A percentile compares a stretch with the other conserved stretches of the same genome.
These are phyloP conservation scores for Brassica napus DNA, from an alignment of 345 rosid genomes.

Conservation along the genomic window DNA sequence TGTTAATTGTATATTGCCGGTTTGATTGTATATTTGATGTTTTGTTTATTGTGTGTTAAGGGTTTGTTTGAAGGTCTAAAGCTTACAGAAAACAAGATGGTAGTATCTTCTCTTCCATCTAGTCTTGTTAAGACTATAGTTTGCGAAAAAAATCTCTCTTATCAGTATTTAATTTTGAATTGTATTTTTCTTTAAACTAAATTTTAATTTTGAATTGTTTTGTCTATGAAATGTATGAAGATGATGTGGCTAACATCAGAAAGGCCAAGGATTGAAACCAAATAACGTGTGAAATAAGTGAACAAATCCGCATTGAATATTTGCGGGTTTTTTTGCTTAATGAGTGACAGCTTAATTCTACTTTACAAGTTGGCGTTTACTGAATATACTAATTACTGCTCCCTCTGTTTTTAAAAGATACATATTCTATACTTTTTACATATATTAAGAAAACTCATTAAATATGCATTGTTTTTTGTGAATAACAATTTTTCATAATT, in stretches of 20 bases:
- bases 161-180: not conserved
- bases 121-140: not conserved
- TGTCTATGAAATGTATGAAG: not conserved
- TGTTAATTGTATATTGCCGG: no score
- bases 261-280: not conserved
- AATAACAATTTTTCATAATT: no score
- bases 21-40: no score
- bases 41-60: no score
- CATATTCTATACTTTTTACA: no score
- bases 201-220: not conserved
- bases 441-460: no score
- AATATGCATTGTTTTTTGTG: no score
- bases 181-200: no score
- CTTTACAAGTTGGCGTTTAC: conserved; percentile 26
- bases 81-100: no score
- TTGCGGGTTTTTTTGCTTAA: conserved; percentile 8
- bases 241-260: conserved; percentile 16
- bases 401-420: no score
- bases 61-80: no score
- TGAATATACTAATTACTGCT: conserved; percentile 3
- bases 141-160: not conserved
- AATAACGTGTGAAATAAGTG: conserved; percentile 29
- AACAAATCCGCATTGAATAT: conserved; percentile 21
- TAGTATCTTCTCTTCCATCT: no score
- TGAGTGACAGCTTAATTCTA: conserved; percentile 39